Conservation (phyloP, 352 stramenopile genomes). For the Phytophthora meadii region DNA sequence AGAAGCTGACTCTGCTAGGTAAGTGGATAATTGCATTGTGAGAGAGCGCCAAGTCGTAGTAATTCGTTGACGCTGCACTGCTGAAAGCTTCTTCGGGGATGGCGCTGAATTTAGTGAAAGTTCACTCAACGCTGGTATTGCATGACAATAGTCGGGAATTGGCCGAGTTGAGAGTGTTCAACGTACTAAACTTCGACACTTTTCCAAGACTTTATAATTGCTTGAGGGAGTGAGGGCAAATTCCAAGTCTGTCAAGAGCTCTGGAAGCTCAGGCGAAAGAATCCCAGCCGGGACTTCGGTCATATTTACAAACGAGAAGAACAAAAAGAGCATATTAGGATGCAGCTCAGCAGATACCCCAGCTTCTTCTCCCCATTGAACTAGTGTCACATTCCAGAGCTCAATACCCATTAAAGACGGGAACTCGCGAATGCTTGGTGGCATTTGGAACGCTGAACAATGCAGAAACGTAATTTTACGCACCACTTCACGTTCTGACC, state of each 20-base stretch:
- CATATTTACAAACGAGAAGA: not conserved
- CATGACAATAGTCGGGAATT: conserved; percentile 35
- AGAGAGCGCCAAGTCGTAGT: conserved; percentile 8
- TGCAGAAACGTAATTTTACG: not conserved
- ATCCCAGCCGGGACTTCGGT: not conserved
- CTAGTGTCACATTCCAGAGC: not conserved
- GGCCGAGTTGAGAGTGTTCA: conserved; percentile 32
- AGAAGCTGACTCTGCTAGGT: not conserved
- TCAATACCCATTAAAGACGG: not conserved
- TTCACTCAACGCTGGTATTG: conserved; percentile 18
- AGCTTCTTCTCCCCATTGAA: not conserved
- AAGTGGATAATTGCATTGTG: not conserved
- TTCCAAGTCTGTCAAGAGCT: not conserved
- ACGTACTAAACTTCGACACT: conserved; percentile 7
- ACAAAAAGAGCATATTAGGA: not conserved
- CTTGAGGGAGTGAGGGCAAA: not conserved
- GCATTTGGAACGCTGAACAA: not conserved
- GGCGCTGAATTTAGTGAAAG: conserved; percentile 31
- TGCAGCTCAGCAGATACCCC: not conserved
- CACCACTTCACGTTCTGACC: not conserved
- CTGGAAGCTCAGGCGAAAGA: not conserved
- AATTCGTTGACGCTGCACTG: not conserved
- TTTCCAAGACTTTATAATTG: not conserved
- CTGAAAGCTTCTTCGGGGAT: conserved; percentile 22
- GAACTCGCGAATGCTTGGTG: not conserved